These are phyloP conservation scores for Boeremia exigua DNA, from an alignment of 2,329 filamentous ascomycete genomes.

Conservation along the genomic window DNA sequence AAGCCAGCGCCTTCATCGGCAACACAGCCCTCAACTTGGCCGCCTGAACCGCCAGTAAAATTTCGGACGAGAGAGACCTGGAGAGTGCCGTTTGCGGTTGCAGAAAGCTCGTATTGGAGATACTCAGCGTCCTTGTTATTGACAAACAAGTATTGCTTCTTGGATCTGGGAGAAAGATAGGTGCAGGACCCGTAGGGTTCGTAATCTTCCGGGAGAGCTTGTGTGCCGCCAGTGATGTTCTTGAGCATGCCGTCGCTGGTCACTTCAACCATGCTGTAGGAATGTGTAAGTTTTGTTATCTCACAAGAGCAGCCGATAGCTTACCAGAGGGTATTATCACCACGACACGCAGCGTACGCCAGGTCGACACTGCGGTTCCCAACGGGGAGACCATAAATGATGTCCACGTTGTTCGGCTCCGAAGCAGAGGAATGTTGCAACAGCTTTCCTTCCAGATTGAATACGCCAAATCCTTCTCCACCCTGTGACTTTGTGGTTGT, in stretches of 20 bases:
- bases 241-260: constrained; percentile 54
- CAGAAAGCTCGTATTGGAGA: constrained; percentile 58
- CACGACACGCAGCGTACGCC: constrained; percentile 59
- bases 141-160: constrained; percentile 61
- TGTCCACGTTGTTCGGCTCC: constrained; percentile 62
- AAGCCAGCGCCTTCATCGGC: constrained; percentile 59
- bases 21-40: constrained; percentile 63
- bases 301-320: constrained; percentile 16
- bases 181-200: constrained; percentile 60
- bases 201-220: constrained; percentile 55
- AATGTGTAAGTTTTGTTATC: neutral
- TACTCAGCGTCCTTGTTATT: constrained; percentile 62
- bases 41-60: constrained; percentile 59
- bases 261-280: constrained; percentile 57
- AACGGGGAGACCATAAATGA: constrained; percentile 58
- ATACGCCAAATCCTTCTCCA: constrained; percentile 58
- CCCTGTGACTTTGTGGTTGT: constrained; percentile 60
- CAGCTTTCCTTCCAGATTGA: constrained; percentile 57
- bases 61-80: constrained; percentile 57
- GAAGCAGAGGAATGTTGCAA: constrained; percentile 54
- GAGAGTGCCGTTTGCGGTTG: constrained; percentile 51
- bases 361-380: constrained; percentile 56
- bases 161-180: constrained; percentile 56
- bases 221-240: constrained; percentile 54
- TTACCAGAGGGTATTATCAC: constrained; percentile 61